Evolutionary conservation across 2,329 filamentous ascomycete genomes (phyloP).

Genomic region (Huntiella abstrusa): DNA sequence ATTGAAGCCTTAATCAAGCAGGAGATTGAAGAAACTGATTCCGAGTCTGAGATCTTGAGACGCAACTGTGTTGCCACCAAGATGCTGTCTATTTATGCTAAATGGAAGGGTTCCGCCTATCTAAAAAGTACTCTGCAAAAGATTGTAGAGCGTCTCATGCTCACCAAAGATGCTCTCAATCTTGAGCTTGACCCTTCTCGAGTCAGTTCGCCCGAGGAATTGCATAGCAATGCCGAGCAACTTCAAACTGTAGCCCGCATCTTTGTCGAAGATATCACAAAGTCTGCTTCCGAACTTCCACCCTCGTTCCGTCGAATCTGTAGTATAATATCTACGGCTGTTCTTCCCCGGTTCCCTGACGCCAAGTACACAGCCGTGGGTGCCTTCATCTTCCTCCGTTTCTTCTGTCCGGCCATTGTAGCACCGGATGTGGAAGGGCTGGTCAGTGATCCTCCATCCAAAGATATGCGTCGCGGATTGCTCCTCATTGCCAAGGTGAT

Average conservation of each 20-base stretch:
- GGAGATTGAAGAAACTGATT: constrained; percentile 51
- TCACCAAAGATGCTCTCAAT: constrained; percentile 48
- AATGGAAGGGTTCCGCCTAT: constrained; percentile 49
- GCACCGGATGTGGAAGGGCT: constrained; percentile 49
- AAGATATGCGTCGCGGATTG: constrained; percentile 49
- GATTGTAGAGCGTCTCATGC: constrained; percentile 45
- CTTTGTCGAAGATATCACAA: constrained; percentile 52
- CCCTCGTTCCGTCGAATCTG: constrained; percentile 48
- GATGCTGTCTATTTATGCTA: constrained; percentile 51
- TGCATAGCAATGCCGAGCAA: constrained; percentile 47
- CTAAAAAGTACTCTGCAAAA: constrained; percentile 46
- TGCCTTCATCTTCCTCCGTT: constrained; percentile 51
- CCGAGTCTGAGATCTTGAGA: constrained; percentile 48
- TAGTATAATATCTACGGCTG: constrained; percentile 46
- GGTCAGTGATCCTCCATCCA: constrained; percentile 40
- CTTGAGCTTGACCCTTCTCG: constrained; percentile 48
- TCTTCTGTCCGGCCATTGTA: constrained; percentile 56
- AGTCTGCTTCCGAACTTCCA: constrained; percentile 41
- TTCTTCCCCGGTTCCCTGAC: constrained; percentile 44
- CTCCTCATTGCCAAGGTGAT: constrained; percentile 53
- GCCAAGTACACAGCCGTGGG: constrained; percentile 56
- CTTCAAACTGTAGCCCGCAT: constrained; percentile 49
- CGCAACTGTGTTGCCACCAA: constrained; percentile 54
- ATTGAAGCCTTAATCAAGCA: constrained; percentile 49
- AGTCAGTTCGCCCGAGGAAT: constrained; percentile 39